A percentile compares a stretch with the other conserved stretches of the same genome.
phyloP scores from a whole-genome alignment of 1,139 yeast genomes.

The Pichia cactophila region DNA sequence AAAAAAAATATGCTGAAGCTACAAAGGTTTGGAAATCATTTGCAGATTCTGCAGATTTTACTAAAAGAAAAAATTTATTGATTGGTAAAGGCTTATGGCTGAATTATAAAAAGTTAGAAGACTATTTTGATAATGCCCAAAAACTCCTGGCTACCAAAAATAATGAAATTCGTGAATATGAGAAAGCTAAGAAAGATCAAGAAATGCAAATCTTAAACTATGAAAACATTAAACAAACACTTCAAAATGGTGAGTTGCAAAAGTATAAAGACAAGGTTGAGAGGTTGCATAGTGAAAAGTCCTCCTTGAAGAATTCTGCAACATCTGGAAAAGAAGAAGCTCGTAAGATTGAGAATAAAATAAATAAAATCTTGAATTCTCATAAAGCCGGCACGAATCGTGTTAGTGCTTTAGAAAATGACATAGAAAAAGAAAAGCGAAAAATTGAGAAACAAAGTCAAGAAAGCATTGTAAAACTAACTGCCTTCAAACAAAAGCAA shows the following conservation, averaged over 20 bases:
- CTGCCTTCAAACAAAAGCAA: slow-evolving; percentile 13
- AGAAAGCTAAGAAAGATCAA: slow-evolving; percentile 25
- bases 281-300: slow-evolving; percentile 9
- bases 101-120: slow-evolving; percentile 38
- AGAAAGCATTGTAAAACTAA: slow-evolving; percentile 17
- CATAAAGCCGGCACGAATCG: slow-evolving; percentile 11
- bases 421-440: slow-evolving; percentile 24
- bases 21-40: slow-evolving; percentile 31
- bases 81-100: slow-evolving; percentile 65
- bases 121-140: slow-evolving; percentile 23
- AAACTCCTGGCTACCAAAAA: slow-evolving; percentile 26
- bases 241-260: slow-evolving; percentile 8
- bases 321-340: slow-evolving; percentile 12
- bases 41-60: slow-evolving; percentile 28
- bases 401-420: slow-evolving; percentile 18
- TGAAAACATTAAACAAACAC: neutral
- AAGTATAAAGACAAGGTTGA: slow-evolving; percentile 1
- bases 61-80: slow-evolving; percentile 30
- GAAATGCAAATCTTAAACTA: slow-evolving; percentile 8
- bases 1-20: slow-evolving; percentile 35
- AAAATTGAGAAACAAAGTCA: slow-evolving; percentile 18
- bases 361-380: slow-evolving; percentile 1
- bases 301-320: slow-evolving; percentile 1
- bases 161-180: slow-evolving; percentile 6
- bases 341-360: slow-evolving; percentile 8